phyloP scores from a whole-genome alignment of 129 eudicot species.

The Calendula officinalis region DNA sequence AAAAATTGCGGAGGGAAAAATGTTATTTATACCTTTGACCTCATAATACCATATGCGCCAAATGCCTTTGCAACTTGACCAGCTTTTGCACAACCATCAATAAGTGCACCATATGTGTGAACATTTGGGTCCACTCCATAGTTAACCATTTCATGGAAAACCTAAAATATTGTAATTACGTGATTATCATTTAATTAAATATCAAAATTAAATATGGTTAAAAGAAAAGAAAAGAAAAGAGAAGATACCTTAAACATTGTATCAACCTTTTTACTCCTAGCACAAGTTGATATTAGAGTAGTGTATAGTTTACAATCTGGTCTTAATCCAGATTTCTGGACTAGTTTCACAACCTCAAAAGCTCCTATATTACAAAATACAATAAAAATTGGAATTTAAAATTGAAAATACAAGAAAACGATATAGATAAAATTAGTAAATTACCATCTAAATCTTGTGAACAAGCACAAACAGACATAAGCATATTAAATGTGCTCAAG shows the following conservation, averaged over 20 bases:
- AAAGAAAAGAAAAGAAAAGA: conserved; percentile 9
- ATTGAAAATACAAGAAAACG: background rate
- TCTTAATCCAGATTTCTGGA: conserved; percentile 69
- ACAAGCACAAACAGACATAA: conserved; percentile 84
- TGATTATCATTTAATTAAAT: conserved; percentile 1
- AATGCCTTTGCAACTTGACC: conserved; percentile 98
- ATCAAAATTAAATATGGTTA: background rate
- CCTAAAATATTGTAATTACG: conserved; percentile 46
- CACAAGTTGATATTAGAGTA: conserved; percentile 89
- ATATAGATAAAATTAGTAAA: conserved; percentile 3
- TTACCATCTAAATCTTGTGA: conserved; percentile 81
- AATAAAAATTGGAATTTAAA: background rate
- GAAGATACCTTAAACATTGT: conserved; percentile 79
- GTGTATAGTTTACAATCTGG: conserved; percentile 97
- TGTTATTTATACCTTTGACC: conserved; percentile 71
- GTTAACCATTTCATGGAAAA: conserved; percentile 97
- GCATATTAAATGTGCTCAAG: conserved; percentile 92
- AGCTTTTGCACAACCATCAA: conserved; percentile 98
- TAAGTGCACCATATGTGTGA: conserved; percentile 97
- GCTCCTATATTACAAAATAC: conserved; percentile 59
- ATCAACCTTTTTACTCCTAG: conserved; percentile 94
- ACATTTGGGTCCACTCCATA: conserved; percentile 80
- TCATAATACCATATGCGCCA: conserved; percentile 98
- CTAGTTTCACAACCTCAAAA: conserved; percentile 64
- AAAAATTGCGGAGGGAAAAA: conserved; percentile 6